Evolutionary conservation across 768 basidiomycete species (phyloP), one percentile per base, ranked within the genome.

Genomic region (Pisolithus tinctorius): DNA sequence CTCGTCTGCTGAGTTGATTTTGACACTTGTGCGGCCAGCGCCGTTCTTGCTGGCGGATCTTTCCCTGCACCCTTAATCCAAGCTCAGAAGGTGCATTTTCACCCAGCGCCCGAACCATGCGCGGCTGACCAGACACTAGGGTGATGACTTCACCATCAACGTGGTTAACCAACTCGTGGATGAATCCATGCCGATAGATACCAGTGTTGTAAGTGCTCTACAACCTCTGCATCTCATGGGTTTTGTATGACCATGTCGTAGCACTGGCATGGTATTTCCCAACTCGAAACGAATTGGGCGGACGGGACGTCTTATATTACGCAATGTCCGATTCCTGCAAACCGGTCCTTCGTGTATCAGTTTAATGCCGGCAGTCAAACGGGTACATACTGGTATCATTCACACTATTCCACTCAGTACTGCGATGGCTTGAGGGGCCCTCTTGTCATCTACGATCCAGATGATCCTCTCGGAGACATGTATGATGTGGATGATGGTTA

Each of bases 181-280:
- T 47, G 56, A 61, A 0, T 67, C 73, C 7, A 81, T 82, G 81
- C 60, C 74, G 46, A 65, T 71, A 49, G 69, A 66, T 10, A 82
- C 81, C 4, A 77, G 73, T 45, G 75, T 83, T 47, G 62, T 63
- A 48, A 31, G 62, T 55, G n/a, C 20, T 16, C 36, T 14, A 4
- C 36, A 6, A 11, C 31, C 1, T 4, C 17, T 31, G 4, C 6
- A 26, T 41, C 16, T 41, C 17, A 11, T 37, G 16, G 16, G 23
- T 5, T 2, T n/a, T 23, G 6, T 13, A 29, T 56, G 29, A 56
- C 27, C 17, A 6, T 30, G 9, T 48, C 43, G 17, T 27, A 81
- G 80, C 79, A 81, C 56, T 81, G 78, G 79, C 80, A 81, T 54
- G 78, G 80, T 10, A 51, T 81, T 31, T 69, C 70, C 53, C 79